Conservation (phyloP, 768 basidiomycete genomes). For the Mycena pura region DNA sequence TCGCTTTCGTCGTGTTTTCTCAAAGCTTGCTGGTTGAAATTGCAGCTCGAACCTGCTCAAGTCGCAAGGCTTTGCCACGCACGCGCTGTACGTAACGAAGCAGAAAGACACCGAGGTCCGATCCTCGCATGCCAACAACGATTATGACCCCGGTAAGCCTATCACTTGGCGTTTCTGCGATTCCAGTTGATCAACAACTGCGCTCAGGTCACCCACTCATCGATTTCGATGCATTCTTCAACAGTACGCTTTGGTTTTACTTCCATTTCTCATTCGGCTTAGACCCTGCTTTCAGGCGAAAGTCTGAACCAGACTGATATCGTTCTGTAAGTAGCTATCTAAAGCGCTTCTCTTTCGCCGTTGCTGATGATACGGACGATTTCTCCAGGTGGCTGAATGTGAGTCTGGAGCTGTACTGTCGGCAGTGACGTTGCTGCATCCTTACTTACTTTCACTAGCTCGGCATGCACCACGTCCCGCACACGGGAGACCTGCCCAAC, state of each 20-base stretch:
- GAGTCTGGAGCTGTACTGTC: background rate
- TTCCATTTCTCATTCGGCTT: too few species aligned
- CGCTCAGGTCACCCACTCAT: constrained; percentile 42
- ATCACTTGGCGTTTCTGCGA: background rate
- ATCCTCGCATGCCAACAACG: constrained; percentile 54
- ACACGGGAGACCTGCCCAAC: constrained; percentile 31
- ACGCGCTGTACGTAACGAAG: constrained; percentile 54
- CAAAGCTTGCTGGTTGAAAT: background rate
- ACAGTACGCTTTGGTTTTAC: constrained; percentile 48
- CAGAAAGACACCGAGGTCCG: constrained; percentile 59
- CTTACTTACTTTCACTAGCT: constrained; percentile 11
- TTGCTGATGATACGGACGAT: constrained; percentile 43
- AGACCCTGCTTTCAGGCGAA: constrained; percentile 11
- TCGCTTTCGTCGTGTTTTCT: background rate
- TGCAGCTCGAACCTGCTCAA: constrained; percentile 45
- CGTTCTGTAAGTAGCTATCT: constrained; percentile 14
- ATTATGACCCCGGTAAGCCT: constrained; percentile 53
- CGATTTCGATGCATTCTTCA: constrained; percentile 58
- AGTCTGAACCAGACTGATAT: constrained; percentile 27
- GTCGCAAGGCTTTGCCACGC: constrained; percentile 60
- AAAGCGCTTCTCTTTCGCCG: constrained; percentile 19
- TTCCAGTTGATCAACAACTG: background rate
- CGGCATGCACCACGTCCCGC: constrained; percentile 33
- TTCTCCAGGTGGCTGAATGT: constrained; percentile 54
- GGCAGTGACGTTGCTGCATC: too few species aligned